Percentiles rank a stretch among this genome's conserved stretches.
Evolutionary conservation across 768 basidiomycete species (phyloP).

Genomic region (Pleurotus djamor): DNA sequence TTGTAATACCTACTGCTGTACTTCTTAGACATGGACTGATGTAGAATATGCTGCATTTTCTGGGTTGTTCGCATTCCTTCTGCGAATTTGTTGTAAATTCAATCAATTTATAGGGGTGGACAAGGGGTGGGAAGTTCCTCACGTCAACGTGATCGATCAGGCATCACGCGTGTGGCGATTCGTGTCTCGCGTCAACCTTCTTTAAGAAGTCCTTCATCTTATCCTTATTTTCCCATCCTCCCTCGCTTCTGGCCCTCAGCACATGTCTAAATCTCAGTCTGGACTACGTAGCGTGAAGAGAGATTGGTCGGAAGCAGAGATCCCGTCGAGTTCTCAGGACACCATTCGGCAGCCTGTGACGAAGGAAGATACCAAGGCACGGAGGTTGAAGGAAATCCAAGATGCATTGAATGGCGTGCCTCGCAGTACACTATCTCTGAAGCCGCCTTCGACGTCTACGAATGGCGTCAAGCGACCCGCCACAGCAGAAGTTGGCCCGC

Average conservation of each 20-base stretch:
- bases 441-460: slow-evolving; percentile 21
- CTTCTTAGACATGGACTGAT: too few species aligned
- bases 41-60: too few species aligned
- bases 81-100: too few species aligned
- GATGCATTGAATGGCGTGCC: slow-evolving; percentile 40
- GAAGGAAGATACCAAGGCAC: slow-evolving; percentile 20
- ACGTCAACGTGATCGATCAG: not conserved
- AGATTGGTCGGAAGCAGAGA: slow-evolving; percentile 51
- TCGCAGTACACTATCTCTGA: slow-evolving; percentile 15
- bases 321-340: slow-evolving; percentile 29
- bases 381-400: slow-evolving; percentile 57
- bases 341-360: slow-evolving; percentile 11
- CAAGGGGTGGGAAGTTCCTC: not conserved
- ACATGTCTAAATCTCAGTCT: slow-evolving; percentile 41
- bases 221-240: not conserved
- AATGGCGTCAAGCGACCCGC: slow-evolving; percentile 36
- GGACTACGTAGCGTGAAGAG: slow-evolving; percentile 61
- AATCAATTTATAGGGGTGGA: not conserved
- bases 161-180: not conserved
- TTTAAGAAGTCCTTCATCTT: not conserved
- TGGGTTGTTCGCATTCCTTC: too few species aligned
- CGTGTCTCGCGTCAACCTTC: not conserved
- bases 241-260: not conserved
- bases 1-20: too few species aligned
- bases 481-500: slow-evolving; percentile 20